Conservation (phyloP, 225 moss, liverwort and hornwort genomes). For the Sphagnum tenellum region DNA sequence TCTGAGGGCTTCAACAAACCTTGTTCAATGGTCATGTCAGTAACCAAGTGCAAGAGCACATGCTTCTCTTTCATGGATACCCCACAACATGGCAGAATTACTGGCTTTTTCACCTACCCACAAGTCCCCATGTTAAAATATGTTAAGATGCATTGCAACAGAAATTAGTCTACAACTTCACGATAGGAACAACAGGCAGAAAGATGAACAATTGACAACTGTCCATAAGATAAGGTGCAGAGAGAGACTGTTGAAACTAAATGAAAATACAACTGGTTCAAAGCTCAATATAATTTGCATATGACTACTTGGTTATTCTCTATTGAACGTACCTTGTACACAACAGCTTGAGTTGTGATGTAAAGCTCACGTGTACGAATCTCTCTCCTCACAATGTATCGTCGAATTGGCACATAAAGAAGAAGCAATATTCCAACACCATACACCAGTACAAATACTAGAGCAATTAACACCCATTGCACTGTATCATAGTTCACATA, state of each 20-base stretch:
- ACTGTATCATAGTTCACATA: constrained; percentile 54
- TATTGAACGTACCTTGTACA: constrained; percentile 39
- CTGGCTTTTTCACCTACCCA: constrained; percentile 37
- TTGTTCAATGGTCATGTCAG: constrained; percentile 52
- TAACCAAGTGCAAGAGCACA: constrained; percentile 43
- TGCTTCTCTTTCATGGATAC: constrained; percentile 42
- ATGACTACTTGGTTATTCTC: background rate
- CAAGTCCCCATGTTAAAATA: too few species aligned
- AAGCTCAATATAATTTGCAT: background rate
- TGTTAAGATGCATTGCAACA: too few species aligned
- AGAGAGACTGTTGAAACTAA: too few species aligned
- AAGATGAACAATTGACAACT: background rate
- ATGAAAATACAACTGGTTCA: too few species aligned
- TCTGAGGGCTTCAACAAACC: constrained; percentile 16
- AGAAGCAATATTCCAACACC: constrained; percentile 53
- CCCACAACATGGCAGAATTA: constrained; percentile 54
- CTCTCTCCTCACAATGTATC: constrained; percentile 48
- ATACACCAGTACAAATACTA: constrained; percentile 46
- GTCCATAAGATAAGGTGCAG: too few species aligned
- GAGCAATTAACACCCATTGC: constrained; percentile 53
- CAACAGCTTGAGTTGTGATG: constrained; percentile 43
- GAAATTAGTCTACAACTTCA: too few species aligned
- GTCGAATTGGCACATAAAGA: constrained; percentile 42
- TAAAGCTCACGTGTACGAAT: constrained; percentile 44
- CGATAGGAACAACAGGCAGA: too few species aligned